Evolutionary conservation across 2,329 filamentous ascomycete species (phyloP).

Genomic region (Coniochaeta sp.): DNA sequence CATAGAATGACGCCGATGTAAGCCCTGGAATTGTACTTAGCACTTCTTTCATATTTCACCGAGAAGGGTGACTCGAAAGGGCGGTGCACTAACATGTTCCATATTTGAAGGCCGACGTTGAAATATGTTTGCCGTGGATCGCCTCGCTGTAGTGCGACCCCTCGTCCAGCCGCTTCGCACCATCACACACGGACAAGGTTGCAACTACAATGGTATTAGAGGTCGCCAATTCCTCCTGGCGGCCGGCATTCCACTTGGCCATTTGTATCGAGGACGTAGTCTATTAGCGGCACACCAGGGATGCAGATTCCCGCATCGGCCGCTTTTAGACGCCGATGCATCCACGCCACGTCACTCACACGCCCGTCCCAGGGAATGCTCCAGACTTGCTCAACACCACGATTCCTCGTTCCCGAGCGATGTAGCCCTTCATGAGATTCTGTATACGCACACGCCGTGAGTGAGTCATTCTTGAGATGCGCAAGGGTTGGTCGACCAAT

Average conservation of each 20-base stretch:
- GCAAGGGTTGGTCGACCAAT: slow-evolving; percentile 1
- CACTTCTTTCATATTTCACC: neutral
- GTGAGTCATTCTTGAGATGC: slow-evolving; percentile 20
- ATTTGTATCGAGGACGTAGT: neutral
- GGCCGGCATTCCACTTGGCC: neutral
- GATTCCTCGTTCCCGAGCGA: slow-evolving; percentile 80
- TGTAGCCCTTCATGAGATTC: slow-evolving; percentile 97
- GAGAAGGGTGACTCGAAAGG: neutral
- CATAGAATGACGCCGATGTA: neutral
- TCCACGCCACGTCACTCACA: slow-evolving; percentile 26
- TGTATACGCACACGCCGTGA: slow-evolving; percentile 28
- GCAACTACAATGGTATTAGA: neutral
- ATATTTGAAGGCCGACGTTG: neutral
- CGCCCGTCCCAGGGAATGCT: slow-evolving; percentile 86
- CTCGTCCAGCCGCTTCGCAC: neutral
- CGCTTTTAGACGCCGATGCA: neutral
- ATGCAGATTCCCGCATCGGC: neutral
- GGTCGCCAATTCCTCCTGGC: neutral
- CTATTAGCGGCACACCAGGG: neutral
- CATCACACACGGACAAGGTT: neutral
- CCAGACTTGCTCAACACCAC: slow-evolving; percentile 90
- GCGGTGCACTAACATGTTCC: neutral
- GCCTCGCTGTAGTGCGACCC: neutral
- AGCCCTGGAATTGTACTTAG: neutral
- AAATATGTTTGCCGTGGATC: neutral